Percentiles rank a stretch among this genome's conserved stretches.
Evolutionary conservation across 345 rosid species (phyloP).

Genomic region (Bretschneidera sinensis): DNA sequence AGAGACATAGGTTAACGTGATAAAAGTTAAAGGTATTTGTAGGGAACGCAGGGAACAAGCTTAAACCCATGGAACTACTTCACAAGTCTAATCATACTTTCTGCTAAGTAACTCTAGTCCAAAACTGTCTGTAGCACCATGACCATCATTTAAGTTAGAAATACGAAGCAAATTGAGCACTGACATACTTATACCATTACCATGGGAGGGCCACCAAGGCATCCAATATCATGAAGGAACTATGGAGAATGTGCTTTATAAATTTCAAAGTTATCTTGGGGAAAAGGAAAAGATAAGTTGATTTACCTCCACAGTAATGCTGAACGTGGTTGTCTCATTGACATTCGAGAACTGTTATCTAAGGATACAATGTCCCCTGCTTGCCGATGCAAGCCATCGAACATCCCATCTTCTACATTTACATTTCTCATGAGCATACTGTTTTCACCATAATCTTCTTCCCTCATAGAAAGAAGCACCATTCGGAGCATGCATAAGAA

Average conservation of each 20-base stretch:
- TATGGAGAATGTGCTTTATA: slow-evolving; percentile 14
- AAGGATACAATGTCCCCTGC: slow-evolving; percentile 32
- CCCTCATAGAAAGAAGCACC: slow-evolving; percentile 98
- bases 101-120: background rate
- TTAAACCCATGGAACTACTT: background rate
- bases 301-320: slow-evolving; percentile 94
- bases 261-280: slow-evolving; percentile 10
- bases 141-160: background rate
- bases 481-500: slow-evolving; percentile 98
- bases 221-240: slow-evolving; percentile 4
- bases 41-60: background rate
- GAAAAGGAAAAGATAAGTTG: slow-evolving; percentile 8
- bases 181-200: background rate
- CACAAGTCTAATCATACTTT: background rate
- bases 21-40: background rate
- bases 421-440: slow-evolving; percentile 61
- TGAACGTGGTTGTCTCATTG: slow-evolving; percentile 67
- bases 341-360: slow-evolving; percentile 52
- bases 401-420: slow-evolving; percentile 41
- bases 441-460: slow-evolving; percentile 82
- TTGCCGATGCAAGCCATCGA: slow-evolving; percentile 44
- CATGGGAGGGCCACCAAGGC: background rate
- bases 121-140: background rate
- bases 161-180: too few relatives aligned
- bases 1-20: background rate